A percentile compares a stretch with the other conserved stretches of the same genome.
Conservation (phyloP, 176 grass and related monocot genomes). For the Calamus simplicifolius region DNA sequence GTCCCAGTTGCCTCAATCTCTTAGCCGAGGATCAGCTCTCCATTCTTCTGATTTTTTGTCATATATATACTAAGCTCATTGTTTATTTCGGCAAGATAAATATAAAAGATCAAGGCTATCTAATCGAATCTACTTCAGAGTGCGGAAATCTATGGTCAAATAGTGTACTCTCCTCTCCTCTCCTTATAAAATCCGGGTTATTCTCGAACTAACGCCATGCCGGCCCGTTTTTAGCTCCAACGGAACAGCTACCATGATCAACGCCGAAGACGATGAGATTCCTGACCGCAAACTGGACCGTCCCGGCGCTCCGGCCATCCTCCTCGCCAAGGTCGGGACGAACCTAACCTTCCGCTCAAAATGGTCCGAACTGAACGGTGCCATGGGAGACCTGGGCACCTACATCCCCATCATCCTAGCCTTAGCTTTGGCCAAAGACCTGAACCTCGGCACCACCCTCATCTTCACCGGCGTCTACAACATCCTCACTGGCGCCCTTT, state of each 20-base stretch:
- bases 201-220: too few species aligned
- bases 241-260: background rate
- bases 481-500: slow-evolving; percentile 38
- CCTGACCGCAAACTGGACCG: background rate
- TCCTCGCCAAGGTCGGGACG: background rate
- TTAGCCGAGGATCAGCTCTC: too few species aligned
- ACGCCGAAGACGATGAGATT: background rate
- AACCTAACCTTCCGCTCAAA: slow-evolving; percentile 15
- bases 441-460: slow-evolving; percentile 45
- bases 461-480: slow-evolving; percentile 50
- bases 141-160: too few species aligned
- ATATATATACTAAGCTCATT: too few species aligned
- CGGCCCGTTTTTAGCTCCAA: too few species aligned
- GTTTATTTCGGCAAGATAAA: too few species aligned
- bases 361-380: slow-evolving; percentile 33
- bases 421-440: slow-evolving; percentile 26
- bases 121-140: too few species aligned
- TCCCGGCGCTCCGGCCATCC: background rate
- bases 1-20: too few species aligned
- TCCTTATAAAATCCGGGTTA: too few species aligned
- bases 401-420: slow-evolving; percentile 50
- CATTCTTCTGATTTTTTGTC: too few species aligned
- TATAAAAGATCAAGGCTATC: too few species aligned
- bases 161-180: too few species aligned
- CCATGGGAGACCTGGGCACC: slow-evolving; percentile 42